Percentiles rank a stretch among this genome's conserved stretches.
Conservation (phyloP, 2,329 filamentous ascomycete genomes). For the Epicoccum nigrum region DNA sequence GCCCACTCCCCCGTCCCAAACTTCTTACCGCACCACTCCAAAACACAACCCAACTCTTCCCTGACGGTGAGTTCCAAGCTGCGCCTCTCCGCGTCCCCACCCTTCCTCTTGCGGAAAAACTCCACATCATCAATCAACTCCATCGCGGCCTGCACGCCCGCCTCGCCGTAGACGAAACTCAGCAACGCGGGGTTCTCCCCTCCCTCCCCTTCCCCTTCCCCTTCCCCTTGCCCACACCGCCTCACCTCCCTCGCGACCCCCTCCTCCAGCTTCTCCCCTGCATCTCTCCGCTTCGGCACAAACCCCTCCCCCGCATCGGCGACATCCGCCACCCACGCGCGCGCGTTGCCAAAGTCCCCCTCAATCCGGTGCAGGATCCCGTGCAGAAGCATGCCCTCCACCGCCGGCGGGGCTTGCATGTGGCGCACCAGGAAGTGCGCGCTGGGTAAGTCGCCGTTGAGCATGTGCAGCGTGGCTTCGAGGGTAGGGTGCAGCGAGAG, state of each 20-base stretch:
- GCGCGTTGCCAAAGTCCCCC: conserved; percentile 57
- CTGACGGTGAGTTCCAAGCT: conserved; percentile 41
- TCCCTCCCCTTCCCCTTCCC: conserved; percentile 8
- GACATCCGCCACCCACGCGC: conserved; percentile 58
- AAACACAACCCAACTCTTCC: conserved; percentile 50
- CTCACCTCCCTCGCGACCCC: conserved; percentile 11
- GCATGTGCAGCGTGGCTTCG: conserved; percentile 58
- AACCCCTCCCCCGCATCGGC: conserved; percentile 42
- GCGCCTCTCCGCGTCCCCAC: conserved; percentile 18
- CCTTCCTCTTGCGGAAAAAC: conserved; percentile 40
- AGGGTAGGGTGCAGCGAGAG: conserved; percentile 55
- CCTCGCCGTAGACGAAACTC: conserved; percentile 29
- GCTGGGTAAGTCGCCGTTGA: conserved; percentile 57
- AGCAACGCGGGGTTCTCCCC: conserved; percentile 16
- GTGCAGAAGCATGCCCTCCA: conserved; percentile 60
- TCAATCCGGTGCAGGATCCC: conserved; percentile 59
- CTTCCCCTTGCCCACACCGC: conserved; percentile 5
- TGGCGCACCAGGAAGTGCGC: conserved; percentile 61
- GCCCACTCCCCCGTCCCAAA: conserved; percentile 52
- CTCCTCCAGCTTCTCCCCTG: conserved; percentile 22
- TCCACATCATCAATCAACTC: conserved; percentile 49
- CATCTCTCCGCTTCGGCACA: conserved; percentile 28
- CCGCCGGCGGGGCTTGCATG: conserved; percentile 57
- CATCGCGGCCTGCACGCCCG: conserved; percentile 15
- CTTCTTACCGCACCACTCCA: conserved; percentile 53